Percentiles rank a stretch among this genome's conserved stretches.
These are phyloP conservation scores for Phlebiopsis gigantea DNA, from an alignment of 768 basidiomycete genomes.

Conservation along the genomic window DNA sequence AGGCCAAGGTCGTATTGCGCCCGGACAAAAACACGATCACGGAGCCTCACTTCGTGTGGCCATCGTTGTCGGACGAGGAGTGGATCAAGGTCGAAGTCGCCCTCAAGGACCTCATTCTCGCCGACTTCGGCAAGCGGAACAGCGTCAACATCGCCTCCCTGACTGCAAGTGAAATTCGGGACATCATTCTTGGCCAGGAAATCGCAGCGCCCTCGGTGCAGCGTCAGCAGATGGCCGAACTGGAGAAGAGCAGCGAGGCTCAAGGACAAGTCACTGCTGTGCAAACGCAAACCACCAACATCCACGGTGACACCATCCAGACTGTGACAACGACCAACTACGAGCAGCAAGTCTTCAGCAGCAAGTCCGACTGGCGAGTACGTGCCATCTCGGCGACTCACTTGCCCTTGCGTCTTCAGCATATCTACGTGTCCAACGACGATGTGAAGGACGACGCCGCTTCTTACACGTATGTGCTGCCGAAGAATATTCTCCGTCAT, in stretches of 20 bases:
- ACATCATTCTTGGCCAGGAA: slow-evolving; percentile 98
- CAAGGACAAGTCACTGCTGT: slow-evolving; percentile 93
- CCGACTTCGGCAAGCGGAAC: slow-evolving; percentile 98
- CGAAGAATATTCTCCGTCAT: slow-evolving; percentile 93
- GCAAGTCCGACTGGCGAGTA: slow-evolving; percentile 99
- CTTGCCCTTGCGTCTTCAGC: slow-evolving; percentile 90
- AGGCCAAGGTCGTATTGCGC: slow-evolving; percentile 96
- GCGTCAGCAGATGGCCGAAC: slow-evolving; percentile 98
- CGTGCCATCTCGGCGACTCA: slow-evolving; percentile 97
- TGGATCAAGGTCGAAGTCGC: slow-evolving; percentile 99
- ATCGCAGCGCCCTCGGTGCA: slow-evolving; percentile 94
- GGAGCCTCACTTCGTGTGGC: slow-evolving; percentile 98
- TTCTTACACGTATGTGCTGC: slow-evolving; percentile 91
- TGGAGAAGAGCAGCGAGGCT: slow-evolving; percentile 95
- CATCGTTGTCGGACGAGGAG: slow-evolving; percentile 85
- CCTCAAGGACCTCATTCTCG: slow-evolving; percentile 94
- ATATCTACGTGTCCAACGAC: slow-evolving; percentile 98
- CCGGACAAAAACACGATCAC: slow-evolving; percentile 97
- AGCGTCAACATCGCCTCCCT: slow-evolving; percentile 97
- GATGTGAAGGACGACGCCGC: slow-evolving; percentile 98
- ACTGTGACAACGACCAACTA: slow-evolving; percentile 97
- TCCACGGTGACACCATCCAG: slow-evolving; percentile 94
- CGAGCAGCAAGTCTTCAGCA: slow-evolving; percentile 97
- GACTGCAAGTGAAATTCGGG: slow-evolving; percentile 93
- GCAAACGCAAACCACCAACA: slow-evolving; percentile 97